A percentile compares a stretch with the other conserved stretches of the same genome.
Conservation (phyloP, 257 asterid genomes). For the Salvia miltiorrhiza region DNA sequence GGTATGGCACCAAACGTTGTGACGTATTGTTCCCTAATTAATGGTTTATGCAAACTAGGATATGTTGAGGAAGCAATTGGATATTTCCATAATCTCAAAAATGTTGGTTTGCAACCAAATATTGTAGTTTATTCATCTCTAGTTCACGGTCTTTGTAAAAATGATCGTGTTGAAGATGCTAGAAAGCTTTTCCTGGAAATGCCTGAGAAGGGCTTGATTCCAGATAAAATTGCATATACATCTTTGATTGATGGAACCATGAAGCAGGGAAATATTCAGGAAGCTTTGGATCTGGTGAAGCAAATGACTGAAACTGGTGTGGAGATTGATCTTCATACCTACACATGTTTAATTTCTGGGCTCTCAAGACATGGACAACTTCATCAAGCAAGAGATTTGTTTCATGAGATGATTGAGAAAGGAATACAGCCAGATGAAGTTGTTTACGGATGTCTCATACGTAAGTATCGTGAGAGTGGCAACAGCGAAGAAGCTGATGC, state of each 20-base stretch:
- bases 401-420: constrained; percentile 72
- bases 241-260: constrained; percentile 64
- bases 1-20: constrained; percentile 57
- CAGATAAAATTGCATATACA: constrained; percentile 67
- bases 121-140: constrained; percentile 65
- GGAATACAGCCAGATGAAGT: constrained; percentile 73
- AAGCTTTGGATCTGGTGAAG: constrained; percentile 64
- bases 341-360: constrained; percentile 74
- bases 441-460: constrained; percentile 64
- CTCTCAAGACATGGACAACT: constrained; percentile 59
- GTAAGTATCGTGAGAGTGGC: constrained; percentile 65
- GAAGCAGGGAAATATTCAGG: constrained; percentile 61
- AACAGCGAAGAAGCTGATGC: constrained; percentile 52
- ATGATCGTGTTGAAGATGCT: constrained; percentile 51
- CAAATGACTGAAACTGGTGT: constrained; percentile 56
- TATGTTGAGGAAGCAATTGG: constrained; percentile 61
- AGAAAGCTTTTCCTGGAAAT: constrained; percentile 59
- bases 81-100: constrained; percentile 46
- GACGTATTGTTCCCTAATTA: constrained; percentile 58
- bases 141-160: constrained; percentile 71
- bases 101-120: constrained; percentile 62
- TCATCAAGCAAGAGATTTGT: constrained; percentile 55
- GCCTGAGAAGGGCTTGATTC: constrained; percentile 57
- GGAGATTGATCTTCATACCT: constrained; percentile 74
- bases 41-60: constrained; percentile 77